Evolutionary conservation across 768 basidiomycete species (phyloP), one percentile per base, ranked within the genome.

Genomic region (Trametes elegans): DNA sequence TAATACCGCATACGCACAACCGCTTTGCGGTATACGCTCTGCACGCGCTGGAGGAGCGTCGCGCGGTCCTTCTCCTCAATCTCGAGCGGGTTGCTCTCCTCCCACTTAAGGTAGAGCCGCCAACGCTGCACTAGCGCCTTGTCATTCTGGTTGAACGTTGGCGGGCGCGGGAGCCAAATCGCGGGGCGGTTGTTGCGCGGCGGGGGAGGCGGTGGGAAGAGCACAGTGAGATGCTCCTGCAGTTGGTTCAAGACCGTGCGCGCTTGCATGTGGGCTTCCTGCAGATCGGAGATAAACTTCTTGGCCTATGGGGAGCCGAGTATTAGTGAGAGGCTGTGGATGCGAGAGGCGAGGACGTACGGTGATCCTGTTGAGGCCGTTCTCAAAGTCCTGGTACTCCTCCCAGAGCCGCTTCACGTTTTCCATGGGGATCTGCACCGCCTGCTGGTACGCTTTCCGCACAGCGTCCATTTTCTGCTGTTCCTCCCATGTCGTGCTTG

Each of bases 391-490:
- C 70, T 98, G 93, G 57, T 93, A 87, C 49, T 97, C 93, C 63
- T 88, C 84, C 97, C 97, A 99, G 18, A 99, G 77, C 34, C 78
- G 78, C 67, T 98, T 95, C 63, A 98, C 84, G 64, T 94, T 94
- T 68, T 93, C 90, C 62, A 98, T 79, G 0, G 97, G 97, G 28
- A 97, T 92, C 66, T 93, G 90, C 19, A 98, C 89, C 3, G 93
- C 96, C 46, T 92, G 85, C 65, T 95, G 92, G 72, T 97, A 97
- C 1, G 90, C 86, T 68, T 90, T 92, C 55, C 97, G 84, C 4
- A 98, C 76, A 1, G 85, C 82, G 61, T 97, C 96, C 88, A 93
- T 94, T 69, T 93, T 93, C 66, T 96, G 92, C 64, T 94, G 91
- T 60, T 89, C 86, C 68, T 98, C 96, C 94, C 95, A 98, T 18